Percentiles rank a stretch among this genome's conserved stretches.
phyloP scores from a whole-genome alignment of 306 rosid species.

The Coriaria nepalensis region DNA sequence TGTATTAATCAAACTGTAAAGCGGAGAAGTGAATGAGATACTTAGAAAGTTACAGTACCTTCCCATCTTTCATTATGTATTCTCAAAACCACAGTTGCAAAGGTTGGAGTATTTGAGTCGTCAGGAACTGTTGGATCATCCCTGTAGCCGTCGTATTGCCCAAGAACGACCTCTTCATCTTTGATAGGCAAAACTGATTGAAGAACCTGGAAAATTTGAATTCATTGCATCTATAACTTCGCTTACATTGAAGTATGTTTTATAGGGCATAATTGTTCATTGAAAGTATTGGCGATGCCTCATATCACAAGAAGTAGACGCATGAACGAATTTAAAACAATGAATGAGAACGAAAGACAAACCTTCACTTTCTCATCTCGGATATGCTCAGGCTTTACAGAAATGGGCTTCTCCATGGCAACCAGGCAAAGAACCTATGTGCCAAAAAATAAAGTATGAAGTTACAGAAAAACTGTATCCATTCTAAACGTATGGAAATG shows the following conservation, averaged over 20 bases:
- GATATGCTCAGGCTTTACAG: conserved; percentile 86
- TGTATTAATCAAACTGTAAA: background rate
- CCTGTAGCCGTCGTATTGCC: conserved; percentile 90
- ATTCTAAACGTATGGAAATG: background rate
- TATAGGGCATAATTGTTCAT: too few relatives aligned
- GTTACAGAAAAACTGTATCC: conserved; percentile 1
- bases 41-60: conserved; percentile 28
- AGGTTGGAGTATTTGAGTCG: conserved; percentile 89
- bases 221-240: too few relatives aligned
- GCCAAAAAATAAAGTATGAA: conserved; percentile 11
- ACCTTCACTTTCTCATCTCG: conserved; percentile 99
- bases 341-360: too few relatives aligned
- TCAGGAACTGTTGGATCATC: conserved; percentile 95
- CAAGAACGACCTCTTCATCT: conserved; percentile 80
- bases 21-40: background rate
- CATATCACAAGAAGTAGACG: too few relatives aligned
- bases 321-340: too few relatives aligned
- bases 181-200: conserved; percentile 73
- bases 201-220: conserved; percentile 44
- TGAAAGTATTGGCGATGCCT: too few relatives aligned
- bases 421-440: conserved; percentile 77
- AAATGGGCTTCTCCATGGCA: conserved; percentile 94
- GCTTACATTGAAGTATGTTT: too few relatives aligned
- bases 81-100: conserved; percentile 70
- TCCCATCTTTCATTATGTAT: conserved; percentile 98